Evolutionary conservation across 2,329 filamentous ascomycete genomes (phyloP), one percentile per base, ranked within the genome.

Genomic region (Cylindrodendrum hubeiense): DNA sequence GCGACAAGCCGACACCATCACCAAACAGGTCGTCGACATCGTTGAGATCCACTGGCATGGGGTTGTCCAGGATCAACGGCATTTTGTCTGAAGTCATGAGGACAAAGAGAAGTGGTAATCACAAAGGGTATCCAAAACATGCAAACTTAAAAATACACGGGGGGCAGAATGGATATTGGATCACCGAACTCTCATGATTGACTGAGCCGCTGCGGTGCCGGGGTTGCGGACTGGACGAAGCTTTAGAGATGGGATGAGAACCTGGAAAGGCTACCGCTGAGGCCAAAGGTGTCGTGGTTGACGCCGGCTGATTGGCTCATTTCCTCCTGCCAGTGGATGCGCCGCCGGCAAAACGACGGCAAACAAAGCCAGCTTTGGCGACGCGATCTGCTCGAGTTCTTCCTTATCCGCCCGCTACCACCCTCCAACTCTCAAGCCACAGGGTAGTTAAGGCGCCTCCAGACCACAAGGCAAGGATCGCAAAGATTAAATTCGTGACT

Each of bases 11-110:
- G 76, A 89, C 86, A 68, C 89, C 86, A 76, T 94, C 92, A 39
- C 90, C 92, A 77, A 95, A 95, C 34, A 95, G 84, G 76, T 95
- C 92, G 74, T 92, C 89, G 44, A 92, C 89, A 70, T 90, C 87
- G 71, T 90, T 82, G 70, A 88, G 80, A 60, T 83, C 80, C 59
- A 84, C 82, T 39, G 84, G 81, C 78, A 89, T 84, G 41, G 80
- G 24, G 61, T 76, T 77, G 44, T 80, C 78, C 67, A 81, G 71
- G 67, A 82, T 79, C 67, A 85, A 78, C 43, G 83, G 82, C 80
- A 84, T 84, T 70, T 79, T 79, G 69, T 77, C 74, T 60, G 77
- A 74, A 57, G 78, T 75, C 79, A 82, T 81, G 46, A 62, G 54
- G 58, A 41, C n/a, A 58, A 54, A 19, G 47, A 43, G 39, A n/a